Evolutionary conservation across 1,284 basidiomycete species (phyloP).

Genomic region (Apiotrichum gamsii): DNA sequence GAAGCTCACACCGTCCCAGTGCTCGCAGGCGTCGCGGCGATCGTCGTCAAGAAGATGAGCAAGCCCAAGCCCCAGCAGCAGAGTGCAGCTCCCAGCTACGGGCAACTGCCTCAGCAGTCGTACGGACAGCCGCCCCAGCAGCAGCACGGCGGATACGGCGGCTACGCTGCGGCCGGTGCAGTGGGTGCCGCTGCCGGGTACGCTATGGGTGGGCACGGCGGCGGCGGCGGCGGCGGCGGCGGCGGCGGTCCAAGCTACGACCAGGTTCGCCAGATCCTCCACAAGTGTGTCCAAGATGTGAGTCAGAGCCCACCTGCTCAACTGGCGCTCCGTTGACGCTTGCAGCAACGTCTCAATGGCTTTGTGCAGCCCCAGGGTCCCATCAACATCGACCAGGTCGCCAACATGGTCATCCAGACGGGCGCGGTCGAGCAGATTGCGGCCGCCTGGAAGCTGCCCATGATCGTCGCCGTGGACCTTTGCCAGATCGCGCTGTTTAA

Average conservation of each 20-base stretch:
- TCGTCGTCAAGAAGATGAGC: constrained; percentile 9
- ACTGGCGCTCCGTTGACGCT: constrained; percentile 2
- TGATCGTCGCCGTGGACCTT: constrained; percentile 47
- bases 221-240: neutral
- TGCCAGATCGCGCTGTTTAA: constrained; percentile 46
- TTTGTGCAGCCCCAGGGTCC: constrained; percentile 14
- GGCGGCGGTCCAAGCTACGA: constrained; percentile 1
- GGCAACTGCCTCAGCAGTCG: constrained; percentile 5
- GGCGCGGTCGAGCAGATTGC: constrained; percentile 44
- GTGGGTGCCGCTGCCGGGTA: neutral
- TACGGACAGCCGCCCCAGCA: constrained; percentile 11
- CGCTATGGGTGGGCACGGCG: neutral
- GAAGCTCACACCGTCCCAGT: neutral
- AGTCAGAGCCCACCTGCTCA: constrained; percentile 9
- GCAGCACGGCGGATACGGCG: neutral
- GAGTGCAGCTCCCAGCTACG: too few species aligned
- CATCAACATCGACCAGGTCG: constrained; percentile 48
- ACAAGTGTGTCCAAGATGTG: constrained; percentile 47
- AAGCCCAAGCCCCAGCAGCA: constrained; percentile 2
- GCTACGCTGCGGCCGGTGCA: neutral
- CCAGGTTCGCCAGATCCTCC: constrained; percentile 18
- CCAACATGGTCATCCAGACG: constrained; percentile 41
- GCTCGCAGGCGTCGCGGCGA: constrained; percentile 6
- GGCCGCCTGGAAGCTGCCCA: constrained; percentile 46
- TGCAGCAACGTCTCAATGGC: constrained; percentile 44